Evolutionary conservation across 805 yeast species (phyloP).

Genomic region (Candida nonsorbophila): DNA sequence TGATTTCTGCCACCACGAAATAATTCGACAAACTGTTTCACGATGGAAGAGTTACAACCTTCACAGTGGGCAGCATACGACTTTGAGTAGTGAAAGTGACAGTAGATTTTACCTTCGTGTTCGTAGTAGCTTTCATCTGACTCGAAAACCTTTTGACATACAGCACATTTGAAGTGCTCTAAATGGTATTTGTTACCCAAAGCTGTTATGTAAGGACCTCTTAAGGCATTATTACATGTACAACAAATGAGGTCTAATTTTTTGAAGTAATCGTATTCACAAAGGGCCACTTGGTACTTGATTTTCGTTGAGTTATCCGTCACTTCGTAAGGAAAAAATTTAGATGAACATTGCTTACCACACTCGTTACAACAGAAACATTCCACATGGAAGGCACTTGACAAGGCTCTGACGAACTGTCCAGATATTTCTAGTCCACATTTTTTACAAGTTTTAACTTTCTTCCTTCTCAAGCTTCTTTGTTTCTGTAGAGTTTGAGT

Average conservation of each 20-base stretch:
- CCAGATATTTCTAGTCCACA: conserved; percentile 42
- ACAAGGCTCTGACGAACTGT: conserved; percentile 84
- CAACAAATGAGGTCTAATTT: conserved; percentile 81
- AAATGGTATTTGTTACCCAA: conserved; percentile 88
- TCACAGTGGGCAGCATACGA: conserved; percentile 84
- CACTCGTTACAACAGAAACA: conserved; percentile 89
- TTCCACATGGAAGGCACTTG: conserved; percentile 73
- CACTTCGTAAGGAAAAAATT: conserved; percentile 77
- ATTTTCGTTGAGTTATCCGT: conserved; percentile 34
- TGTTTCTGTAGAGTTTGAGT: conserved; percentile 1
- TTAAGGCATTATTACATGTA: conserved; percentile 76
- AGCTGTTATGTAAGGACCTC: conserved; percentile 94
- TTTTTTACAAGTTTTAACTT: conserved; percentile 26
- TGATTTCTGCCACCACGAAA: conserved; percentile 86
- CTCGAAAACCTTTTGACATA: conserved; percentile 82
- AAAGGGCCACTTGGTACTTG: conserved; percentile 44
- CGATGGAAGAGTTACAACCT: conserved; percentile 87
- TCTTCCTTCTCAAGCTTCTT: conserved; percentile 8
- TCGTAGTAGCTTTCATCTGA: conserved; percentile 90
- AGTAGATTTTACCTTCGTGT: conserved; percentile 74
- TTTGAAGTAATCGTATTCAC: conserved; percentile 90
- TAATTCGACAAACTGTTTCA: conserved; percentile 91
- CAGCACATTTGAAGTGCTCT: conserved; percentile 89
- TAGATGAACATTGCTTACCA: conserved; percentile 71
- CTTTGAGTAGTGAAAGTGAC: conserved; percentile 90